Evolutionary conservation across 1,284 basidiomycete genomes (phyloP), one percentile per base, ranked within the genome.

Genomic region (Sanghuangporus sanghuang): DNA sequence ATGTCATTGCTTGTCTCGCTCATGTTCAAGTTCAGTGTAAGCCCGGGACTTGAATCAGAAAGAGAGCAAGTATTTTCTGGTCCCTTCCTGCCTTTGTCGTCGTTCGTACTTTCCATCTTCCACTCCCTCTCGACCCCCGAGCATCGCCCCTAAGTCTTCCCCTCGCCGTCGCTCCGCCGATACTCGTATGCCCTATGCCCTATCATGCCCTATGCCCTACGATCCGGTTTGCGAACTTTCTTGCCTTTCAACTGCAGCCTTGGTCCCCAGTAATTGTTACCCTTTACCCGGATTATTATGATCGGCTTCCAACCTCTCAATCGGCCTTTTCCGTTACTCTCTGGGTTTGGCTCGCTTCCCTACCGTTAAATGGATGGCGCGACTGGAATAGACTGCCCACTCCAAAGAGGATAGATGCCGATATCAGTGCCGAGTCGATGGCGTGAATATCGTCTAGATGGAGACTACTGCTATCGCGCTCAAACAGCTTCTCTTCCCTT

Each of bases 31-130:
- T 18, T 46, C 16, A n/a, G 44, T n/a, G 16, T 16, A 18, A 14
- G 44, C 16, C 44, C 16, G 44, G 16, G 21, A 18, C 16, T 18
- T n/a, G 44, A 7, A 54, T 38, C 18, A 44, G 56, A 23, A 12
- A 11, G 39, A 42, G 6, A 2, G 36, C 21, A 16, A 9, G 21
- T 16, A 35, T 54, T 8, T n/a, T 36, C 46, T 59, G 42, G 48
- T 42, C 57, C 44, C 42, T 40, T 66, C 62, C 55, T 23, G 59
- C 62, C 67, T 66, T 61, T 67, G 61, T 66, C 57, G 64, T 71
- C 66, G 60, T 39, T 64, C 57, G 58, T 65, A 57, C 59, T 59
- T 61, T 46, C 50, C 54, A 62, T 64, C 55, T 66, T 62, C 35
- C 55, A 48, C 32, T 60, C 49, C 55, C 60, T 62, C 67, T 59